These are phyloP conservation scores for Macadamia integrifolia DNA, from an alignment of 164 flowering plant genomes.

Conservation along the genomic window DNA sequence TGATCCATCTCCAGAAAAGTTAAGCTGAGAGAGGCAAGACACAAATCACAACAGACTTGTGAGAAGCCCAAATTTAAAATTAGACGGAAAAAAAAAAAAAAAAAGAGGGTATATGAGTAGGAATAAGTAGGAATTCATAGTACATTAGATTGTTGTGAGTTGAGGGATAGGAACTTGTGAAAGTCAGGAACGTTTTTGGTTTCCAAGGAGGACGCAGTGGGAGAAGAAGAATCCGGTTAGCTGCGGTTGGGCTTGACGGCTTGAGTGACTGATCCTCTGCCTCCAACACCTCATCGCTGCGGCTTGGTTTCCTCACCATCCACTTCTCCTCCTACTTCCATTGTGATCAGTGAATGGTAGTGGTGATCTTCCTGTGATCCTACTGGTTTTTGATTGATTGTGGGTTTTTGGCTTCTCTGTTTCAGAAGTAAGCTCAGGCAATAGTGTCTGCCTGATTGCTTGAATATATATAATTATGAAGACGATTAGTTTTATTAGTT, in stretches of 20 bases:
- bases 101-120: background rate
- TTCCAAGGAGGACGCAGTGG: background rate
- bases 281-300: conserved; percentile 68
- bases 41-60: background rate
- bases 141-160: conserved; percentile 31
- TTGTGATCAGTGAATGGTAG: too few species aligned
- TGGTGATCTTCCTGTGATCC: too few species aligned
- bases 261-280: conserved; percentile 50
- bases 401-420: too few species aligned
- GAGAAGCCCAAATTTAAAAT: background rate
- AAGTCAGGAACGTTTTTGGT: conserved; percentile 37
- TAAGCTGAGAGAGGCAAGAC: conserved; percentile 11
- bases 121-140: background rate
- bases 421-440: too few species aligned
- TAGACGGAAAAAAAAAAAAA: background rate
- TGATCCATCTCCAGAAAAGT: conserved; percentile 14
- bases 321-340: background rate
- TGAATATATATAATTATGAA: too few species aligned
- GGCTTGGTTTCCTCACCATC: conserved; percentile 46
- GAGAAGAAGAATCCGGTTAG: conserved; percentile 33
- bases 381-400: too few species aligned
- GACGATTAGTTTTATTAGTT: too few species aligned
- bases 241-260: conserved; percentile 60
- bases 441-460: too few species aligned
- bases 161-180: conserved; percentile 37